Evolutionary conservation across 2,329 filamentous ascomycete genomes (phyloP).

Genomic region (Microdochium nivale): DNA sequence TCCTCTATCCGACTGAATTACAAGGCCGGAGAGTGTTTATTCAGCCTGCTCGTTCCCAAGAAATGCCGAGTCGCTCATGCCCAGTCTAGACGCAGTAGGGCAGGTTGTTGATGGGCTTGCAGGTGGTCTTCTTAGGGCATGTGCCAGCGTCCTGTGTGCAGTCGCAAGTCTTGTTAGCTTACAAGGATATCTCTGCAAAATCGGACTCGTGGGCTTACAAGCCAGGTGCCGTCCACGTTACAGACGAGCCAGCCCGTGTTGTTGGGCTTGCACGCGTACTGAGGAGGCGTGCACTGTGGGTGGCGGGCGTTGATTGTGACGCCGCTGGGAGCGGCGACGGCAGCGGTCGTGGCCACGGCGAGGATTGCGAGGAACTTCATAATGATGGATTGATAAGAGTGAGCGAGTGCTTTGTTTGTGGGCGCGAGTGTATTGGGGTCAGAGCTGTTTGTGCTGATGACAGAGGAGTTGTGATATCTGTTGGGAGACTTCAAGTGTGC

Average conservation of each 20-base stretch:
- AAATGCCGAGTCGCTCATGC: background rate
- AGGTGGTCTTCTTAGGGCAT: slow-evolving; percentile 12
- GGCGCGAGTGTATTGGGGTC: too few species aligned
- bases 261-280: slow-evolving; percentile 18
- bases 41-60: background rate
- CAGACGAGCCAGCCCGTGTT: slow-evolving; percentile 19
- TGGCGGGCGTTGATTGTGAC: background rate
- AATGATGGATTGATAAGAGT: slow-evolving; percentile 2
- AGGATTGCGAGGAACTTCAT: slow-evolving; percentile 17
- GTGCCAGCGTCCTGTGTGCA: slow-evolving; percentile 13
- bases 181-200: background rate
- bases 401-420: too few species aligned
- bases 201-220: slow-evolving; percentile 10
- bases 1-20: too few species aligned
- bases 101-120: slow-evolving; percentile 17
- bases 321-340: slow-evolving; percentile 5
- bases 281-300: slow-evolving; percentile 11
- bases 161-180: background rate
- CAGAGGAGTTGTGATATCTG: too few species aligned
- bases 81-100: slow-evolving; percentile 16
- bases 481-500: too few species aligned
- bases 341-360: slow-evolving; percentile 11
- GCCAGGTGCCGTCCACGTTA: slow-evolving; percentile 15
- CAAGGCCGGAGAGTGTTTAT: too few species aligned
- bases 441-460: too few species aligned